Percentiles rank a stretch among this genome's conserved stretches.
These are phyloP conservation scores for Cladosporium sp. DNA, from an alignment of 2,329 filamentous ascomycete genomes.

Conservation along the genomic window DNA sequence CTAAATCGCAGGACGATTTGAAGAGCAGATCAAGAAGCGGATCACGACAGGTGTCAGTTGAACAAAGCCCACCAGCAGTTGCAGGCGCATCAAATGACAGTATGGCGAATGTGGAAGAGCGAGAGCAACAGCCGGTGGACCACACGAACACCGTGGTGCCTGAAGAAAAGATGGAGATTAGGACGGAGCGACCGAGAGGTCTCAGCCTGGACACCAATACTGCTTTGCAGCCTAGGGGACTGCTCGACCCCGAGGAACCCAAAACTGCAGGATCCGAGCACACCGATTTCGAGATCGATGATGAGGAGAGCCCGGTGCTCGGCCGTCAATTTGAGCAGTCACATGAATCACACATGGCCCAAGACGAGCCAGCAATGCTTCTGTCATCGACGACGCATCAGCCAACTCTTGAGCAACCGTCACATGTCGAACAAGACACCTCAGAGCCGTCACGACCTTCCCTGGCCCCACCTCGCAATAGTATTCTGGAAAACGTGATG, in stretches of 20 bases:
- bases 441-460: not conserved
- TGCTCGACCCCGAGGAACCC: constrained; percentile 27
- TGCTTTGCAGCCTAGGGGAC: constrained; percentile 21
- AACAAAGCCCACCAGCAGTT: constrained; percentile 45
- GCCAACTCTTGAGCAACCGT: not conserved
- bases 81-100: constrained; percentile 20
- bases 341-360: not conserved
- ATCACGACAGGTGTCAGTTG: constrained; percentile 21
- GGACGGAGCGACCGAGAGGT: constrained; percentile 6
- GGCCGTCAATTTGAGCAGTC: not conserved
- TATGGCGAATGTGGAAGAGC: constrained; percentile 15
- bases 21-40: constrained; percentile 21
- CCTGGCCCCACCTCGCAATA: constrained; percentile 15
- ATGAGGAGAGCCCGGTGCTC: constrained; percentile 66
- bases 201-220: constrained; percentile 32
- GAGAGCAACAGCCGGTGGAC: constrained; percentile 19
- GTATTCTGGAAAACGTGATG: constrained; percentile 35
- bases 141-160: constrained; percentile 19
- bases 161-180: not conserved
- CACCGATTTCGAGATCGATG: constrained; percentile 49
- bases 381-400: constrained; percentile 7
- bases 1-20: constrained; percentile 24
- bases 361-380: not conserved
- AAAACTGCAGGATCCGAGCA: constrained; percentile 38
- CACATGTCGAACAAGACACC: not conserved